Evolutionary conservation across 1,284 basidiomycete genomes (phyloP).

Genomic region (Stereum hirsutum): DNA sequence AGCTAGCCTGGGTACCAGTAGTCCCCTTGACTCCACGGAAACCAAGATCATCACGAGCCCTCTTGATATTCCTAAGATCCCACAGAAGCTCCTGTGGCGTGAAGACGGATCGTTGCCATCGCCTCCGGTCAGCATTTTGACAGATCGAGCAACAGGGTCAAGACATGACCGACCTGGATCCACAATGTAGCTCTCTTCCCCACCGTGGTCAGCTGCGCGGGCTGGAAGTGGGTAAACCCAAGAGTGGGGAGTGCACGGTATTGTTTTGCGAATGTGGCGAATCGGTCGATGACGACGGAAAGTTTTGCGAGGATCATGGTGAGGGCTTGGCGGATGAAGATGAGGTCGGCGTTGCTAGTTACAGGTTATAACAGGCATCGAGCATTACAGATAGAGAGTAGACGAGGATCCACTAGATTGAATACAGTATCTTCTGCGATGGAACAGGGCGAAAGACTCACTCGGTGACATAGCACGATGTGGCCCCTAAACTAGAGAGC

Average conservation of each 20-base stretch:
- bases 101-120: neutral
- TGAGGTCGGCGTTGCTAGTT: constrained; percentile 88
- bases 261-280: constrained; percentile 69
- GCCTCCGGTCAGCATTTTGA: neutral
- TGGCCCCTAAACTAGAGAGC: constrained; percentile 75
- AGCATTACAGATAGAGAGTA: neutral
- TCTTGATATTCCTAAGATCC: constrained; percentile 92
- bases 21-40: constrained; percentile 99
- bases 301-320: constrained; percentile 84
- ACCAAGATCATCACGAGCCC: constrained; percentile 89
- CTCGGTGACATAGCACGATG: constrained; percentile 99
- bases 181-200: constrained; percentile 99
- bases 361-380: neutral
- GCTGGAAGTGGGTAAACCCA: constrained; percentile 99
- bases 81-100: constrained; percentile 76
- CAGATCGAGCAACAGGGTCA: neutral
- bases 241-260: constrained; percentile 81
- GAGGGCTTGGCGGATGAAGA: constrained; percentile 88
- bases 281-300: constrained; percentile 82
- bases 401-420: too few species aligned
- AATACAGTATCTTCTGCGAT: too few species aligned
- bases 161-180: constrained; percentile 62
- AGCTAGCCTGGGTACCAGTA: constrained; percentile 96
- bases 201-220: constrained; percentile 96
- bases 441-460: constrained; percentile 30